Evolutionary conservation across 1,139 yeast species (phyloP).

Genomic region (Pichia sp.): DNA sequence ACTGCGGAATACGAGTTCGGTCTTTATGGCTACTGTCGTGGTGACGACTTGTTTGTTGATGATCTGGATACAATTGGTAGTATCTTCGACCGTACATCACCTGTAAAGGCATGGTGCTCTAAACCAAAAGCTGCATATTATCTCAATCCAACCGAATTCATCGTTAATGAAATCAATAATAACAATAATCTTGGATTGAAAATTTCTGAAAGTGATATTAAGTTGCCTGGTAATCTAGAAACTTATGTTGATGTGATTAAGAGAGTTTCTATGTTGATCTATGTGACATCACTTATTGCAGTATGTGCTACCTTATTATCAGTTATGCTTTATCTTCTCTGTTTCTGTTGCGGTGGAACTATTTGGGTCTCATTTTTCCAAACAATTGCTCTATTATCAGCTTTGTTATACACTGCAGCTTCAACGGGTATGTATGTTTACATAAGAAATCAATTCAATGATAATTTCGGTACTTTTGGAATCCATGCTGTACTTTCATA

Average conservation of each 20-base stretch:
- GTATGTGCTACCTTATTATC: conserved; percentile 35
- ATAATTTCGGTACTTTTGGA: conserved; percentile 31
- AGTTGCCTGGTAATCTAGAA: conserved; percentile 30
- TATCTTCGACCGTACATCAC: conserved; percentile 24
- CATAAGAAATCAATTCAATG: conserved; percentile 33
- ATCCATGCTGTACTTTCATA: conserved; percentile 30
- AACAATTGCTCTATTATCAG: conserved; percentile 26
- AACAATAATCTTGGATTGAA: conserved; percentile 19
- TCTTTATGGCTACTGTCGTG: conserved; percentile 71
- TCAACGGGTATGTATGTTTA: conserved; percentile 39
- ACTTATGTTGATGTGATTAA: conserved; percentile 30
- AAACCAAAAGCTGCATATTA: conserved; percentile 39
- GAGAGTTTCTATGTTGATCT: conserved; percentile 38
- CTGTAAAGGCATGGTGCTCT: conserved; percentile 51
- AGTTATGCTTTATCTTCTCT: conserved; percentile 32
- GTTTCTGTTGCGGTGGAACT: conserved; percentile 26
- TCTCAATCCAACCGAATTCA: conserved; percentile 46
- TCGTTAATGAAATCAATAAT: conserved; percentile 35
- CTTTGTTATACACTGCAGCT: conserved; percentile 35
- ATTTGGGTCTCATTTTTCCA: conserved; percentile 30
- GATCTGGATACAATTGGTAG: conserved; percentile 11
- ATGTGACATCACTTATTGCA: conserved; percentile 40
- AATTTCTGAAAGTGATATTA: conserved; percentile 14
- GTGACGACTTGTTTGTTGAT: conserved; percentile 32
- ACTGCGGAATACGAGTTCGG: conserved; percentile 58